Evolutionary conservation across 169 alveolate species (phyloP).

Genomic region (Eimeria necatrix): DNA sequence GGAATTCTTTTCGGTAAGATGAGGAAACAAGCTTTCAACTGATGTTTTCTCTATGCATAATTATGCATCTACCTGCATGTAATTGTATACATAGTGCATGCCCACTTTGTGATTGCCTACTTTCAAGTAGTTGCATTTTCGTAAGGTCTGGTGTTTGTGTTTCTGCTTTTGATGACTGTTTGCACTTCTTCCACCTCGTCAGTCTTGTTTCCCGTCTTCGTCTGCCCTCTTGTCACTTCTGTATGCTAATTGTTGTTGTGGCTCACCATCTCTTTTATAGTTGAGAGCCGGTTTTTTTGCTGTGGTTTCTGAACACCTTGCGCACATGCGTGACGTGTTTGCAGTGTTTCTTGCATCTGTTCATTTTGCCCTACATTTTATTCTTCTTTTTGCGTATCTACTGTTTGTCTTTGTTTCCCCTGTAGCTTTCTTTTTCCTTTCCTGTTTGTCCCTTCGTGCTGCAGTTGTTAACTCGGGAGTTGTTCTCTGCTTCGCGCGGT

Average conservation of each 20-base stretch:
- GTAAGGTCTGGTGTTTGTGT: no score
- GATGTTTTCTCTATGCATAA: neutral
- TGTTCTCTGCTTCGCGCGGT: neutral
- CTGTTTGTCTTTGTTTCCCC: neutral
- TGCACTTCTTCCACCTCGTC: no score
- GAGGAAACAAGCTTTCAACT: neutral
- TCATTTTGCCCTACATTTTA: neutral
- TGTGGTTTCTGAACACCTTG: no score
- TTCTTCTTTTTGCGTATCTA: neutral
- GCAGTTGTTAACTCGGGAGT: constrained; percentile 61
- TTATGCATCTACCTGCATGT: neutral
- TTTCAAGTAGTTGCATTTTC: no score
- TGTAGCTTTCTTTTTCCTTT: neutral
- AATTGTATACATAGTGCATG: neutral
- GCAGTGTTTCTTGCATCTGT: neutral
- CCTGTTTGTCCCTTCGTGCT: neutral
- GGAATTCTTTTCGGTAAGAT: constrained; percentile 91
- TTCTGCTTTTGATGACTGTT: no score
- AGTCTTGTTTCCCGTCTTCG: no score
- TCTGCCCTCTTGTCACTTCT: no score
- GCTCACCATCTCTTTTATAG: no score
- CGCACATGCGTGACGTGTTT: no score
- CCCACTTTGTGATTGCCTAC: no score
- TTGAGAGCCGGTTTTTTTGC: no score
- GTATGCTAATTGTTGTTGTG: no score